phyloP scores from a whole-genome alignment of 2,329 filamentous ascomycete genomes.

The Malbranchea zuffiana region DNA sequence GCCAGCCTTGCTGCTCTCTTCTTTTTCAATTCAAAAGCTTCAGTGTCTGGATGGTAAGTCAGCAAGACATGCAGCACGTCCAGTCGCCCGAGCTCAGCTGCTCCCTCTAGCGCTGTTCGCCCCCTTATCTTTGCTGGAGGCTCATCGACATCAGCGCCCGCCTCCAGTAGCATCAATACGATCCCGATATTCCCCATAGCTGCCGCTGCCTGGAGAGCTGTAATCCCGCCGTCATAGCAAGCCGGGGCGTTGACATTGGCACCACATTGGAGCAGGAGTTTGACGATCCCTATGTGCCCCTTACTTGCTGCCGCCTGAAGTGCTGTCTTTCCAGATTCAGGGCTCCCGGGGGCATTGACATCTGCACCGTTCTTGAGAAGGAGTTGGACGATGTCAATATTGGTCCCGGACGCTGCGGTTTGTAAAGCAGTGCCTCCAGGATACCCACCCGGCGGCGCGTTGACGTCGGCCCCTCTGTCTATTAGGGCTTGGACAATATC shows the following conservation, averaged over 20 bases:
- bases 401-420: not conserved
- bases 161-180: not conserved
- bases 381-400: not conserved
- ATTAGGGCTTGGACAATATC: not conserved
- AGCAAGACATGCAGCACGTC: constrained; percentile 23
- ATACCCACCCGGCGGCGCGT: not conserved
- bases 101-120: constrained; percentile 1
- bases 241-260: constrained; percentile 8
- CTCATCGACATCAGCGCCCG: constrained; percentile 1
- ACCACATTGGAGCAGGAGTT: not conserved
- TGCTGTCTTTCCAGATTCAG: constrained; percentile 8
- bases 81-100: constrained; percentile 17
- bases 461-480: constrained; percentile 3
- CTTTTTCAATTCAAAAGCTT: not conserved
- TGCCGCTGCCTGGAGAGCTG: constrained; percentile 3
- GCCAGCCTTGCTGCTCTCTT: constrained; percentile 1
- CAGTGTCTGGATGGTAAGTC: constrained; percentile 8
- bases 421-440: not conserved
- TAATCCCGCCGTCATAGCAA: constrained; percentile 20
- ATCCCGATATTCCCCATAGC: not conserved
- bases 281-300: not conserved
- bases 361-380: constrained; percentile 1
- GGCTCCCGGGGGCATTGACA: constrained; percentile 7
- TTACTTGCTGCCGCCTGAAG: not conserved
- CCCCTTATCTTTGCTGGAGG: not conserved